Conservation (phyloP, 176 grass and related monocot genomes). For the Triticum turgidum region DNA sequence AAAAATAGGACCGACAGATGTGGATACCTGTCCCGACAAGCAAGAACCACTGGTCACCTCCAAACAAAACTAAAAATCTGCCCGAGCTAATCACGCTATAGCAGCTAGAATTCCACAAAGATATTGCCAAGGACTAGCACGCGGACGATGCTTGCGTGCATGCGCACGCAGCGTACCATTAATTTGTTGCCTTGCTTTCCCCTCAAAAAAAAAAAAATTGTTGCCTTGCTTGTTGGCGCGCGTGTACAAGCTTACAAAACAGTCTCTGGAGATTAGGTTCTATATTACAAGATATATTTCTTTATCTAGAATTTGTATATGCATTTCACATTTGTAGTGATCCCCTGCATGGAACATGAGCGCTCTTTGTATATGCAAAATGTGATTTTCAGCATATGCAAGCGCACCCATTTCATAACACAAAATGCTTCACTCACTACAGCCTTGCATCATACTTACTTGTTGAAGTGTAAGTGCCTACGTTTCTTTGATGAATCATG, state of each 20-base stretch:
- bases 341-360: constrained; percentile 4
- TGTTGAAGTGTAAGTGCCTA: neutral
- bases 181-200: neutral
- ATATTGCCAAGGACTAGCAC: neutral
- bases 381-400: constrained; percentile 11
- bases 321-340: neutral
- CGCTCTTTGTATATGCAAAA: constrained; percentile 8
- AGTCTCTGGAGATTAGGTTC: neutral
- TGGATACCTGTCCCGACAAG: neutral
- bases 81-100: neutral
- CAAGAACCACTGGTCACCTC: neutral
- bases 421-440: neutral
- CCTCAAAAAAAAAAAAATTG: too few relatives aligned
- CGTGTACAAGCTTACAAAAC: neutral
- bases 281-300: neutral
- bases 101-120: neutral
- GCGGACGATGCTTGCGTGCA: neutral
- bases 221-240: neutral
- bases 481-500: too few relatives aligned
- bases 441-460: neutral
- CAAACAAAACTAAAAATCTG: neutral
- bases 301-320: neutral
- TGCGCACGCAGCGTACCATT: neutral
- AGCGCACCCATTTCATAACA: neutral
- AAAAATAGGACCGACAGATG: neutral